Evolutionary conservation across 2,329 filamentous ascomycete species (phyloP), one percentile per base, ranked within the genome.

Genomic region (Aspergillus vadensis): DNA sequence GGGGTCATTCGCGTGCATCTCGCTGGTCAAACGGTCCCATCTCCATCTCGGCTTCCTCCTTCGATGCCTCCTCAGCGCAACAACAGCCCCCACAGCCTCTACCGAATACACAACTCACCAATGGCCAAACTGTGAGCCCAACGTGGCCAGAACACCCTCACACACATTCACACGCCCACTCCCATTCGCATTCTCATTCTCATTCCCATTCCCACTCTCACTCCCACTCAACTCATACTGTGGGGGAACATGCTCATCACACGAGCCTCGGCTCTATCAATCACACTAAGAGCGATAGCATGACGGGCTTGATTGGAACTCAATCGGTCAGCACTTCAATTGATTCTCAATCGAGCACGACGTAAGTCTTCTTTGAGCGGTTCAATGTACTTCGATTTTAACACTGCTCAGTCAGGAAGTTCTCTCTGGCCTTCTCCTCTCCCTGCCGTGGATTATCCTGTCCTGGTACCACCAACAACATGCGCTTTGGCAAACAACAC

Each of bases 381-480:
- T 17, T 10, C 15, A 5, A 1, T 41, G 10, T 36, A 2, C 12
- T 4, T 7, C n/a, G 15, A 5, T 55, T 12, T 5, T 61, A 47
- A 64, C 54, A 21, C 47, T 23, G 10, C 59, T 17, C 56, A 77
- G 81, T 15, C 73, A 77, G 25, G 82, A 85, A 68, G 71, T 80
- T 5, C 63, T 84, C 58, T 82, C 81, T 5, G 82, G 81, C 23
- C 65, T 83, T 57, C 72, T 86, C 30, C 66, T 73, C 9, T 66
- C 71, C 17, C 57, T 74, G 25, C 75, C 75, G 21, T 77, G 75
- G 75, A 69, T 76, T 23, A 67, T 66, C 6, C 43, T 76, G 9
- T 77, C 75, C 15, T 77, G 75, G 75, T 76, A 73, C 41, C 68
- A 71, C 36, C 65, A 66, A 47, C 64, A 67, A 19, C 71, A 69